A percentile compares a stretch with the other conserved stretches of the same genome.
Evolutionary conservation across 257 asterid species (phyloP).

Genomic region (Nicotiana tabacum): DNA sequence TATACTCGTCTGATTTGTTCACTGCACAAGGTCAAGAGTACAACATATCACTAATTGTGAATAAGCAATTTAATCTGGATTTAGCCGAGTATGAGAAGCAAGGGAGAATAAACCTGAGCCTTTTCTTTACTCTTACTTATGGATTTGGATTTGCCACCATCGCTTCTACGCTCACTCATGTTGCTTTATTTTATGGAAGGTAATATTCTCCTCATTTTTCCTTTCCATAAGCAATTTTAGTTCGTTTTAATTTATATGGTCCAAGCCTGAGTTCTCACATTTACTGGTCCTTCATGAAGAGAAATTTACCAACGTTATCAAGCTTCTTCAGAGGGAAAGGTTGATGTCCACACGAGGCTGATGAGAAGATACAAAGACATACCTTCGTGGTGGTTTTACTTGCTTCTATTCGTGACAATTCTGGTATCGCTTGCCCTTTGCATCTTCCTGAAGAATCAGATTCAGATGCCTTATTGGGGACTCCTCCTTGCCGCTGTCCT

Average conservation of each 20-base stretch:
- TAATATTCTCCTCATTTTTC: slow-evolving; percentile 11
- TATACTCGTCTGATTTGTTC: slow-evolving; percentile 52
- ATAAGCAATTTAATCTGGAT: slow-evolving; percentile 43
- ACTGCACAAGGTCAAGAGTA: slow-evolving; percentile 49
- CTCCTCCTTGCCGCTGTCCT: slow-evolving; percentile 48
- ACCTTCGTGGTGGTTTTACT: slow-evolving; percentile 70
- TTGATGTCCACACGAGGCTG: slow-evolving; percentile 56
- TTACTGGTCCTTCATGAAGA: slow-evolving; percentile 20
- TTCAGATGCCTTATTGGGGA: slow-evolving; percentile 74
- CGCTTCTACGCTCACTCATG: slow-evolving; percentile 64
- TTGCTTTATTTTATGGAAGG: slow-evolving; percentile 73
- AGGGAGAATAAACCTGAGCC: slow-evolving; percentile 59
- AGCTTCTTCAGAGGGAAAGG: slow-evolving; percentile 53
- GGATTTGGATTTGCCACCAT: slow-evolving; percentile 86
- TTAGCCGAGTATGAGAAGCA: slow-evolving; percentile 38
- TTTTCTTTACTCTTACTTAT: slow-evolving; percentile 53
- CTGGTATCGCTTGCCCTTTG: slow-evolving; percentile 40
- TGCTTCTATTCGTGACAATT: slow-evolving; percentile 43
- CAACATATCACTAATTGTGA: slow-evolving; percentile 42
- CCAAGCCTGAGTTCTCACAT: neutral
- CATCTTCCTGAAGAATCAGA: slow-evolving; percentile 45
- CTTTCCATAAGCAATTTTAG: neutral
- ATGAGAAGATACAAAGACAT: slow-evolving; percentile 63
- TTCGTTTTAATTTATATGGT: neutral
- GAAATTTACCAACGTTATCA: slow-evolving; percentile 52